Evolutionary conservation across 768 basidiomycete genomes (phyloP).

Genomic region (Wakefieldia striispora): DNA sequence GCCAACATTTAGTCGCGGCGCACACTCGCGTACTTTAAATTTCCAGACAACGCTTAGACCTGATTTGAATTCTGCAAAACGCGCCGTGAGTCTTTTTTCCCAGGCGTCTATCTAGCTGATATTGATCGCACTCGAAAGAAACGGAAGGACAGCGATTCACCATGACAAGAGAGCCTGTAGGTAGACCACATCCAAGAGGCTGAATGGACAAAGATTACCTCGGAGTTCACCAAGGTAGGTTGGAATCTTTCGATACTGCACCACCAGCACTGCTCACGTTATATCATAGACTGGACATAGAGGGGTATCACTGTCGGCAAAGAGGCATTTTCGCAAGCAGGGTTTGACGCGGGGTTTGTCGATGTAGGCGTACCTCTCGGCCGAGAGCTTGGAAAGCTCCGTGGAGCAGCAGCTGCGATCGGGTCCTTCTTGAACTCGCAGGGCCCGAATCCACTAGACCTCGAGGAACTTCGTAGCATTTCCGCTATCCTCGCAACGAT

Average conservation of each 20-base stretch:
- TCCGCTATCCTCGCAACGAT: slow-evolving; percentile 54
- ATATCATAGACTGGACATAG: slow-evolving; percentile 78
- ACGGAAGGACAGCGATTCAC: slow-evolving; percentile 41
- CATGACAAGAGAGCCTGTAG: slow-evolving; percentile 57
- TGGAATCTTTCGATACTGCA: background rate
- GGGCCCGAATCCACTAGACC: slow-evolving; percentile 3
- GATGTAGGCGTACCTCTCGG: slow-evolving; percentile 70
- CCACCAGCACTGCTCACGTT: slow-evolving; percentile 1
- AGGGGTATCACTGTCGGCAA: slow-evolving; percentile 94
- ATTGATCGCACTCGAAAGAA: background rate
- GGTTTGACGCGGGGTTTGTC: slow-evolving; percentile 87
- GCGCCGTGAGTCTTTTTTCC: background rate
- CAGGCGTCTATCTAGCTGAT: no score
- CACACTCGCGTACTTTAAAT: no score
- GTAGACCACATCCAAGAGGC: slow-evolving; percentile 37
- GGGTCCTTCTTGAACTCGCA: slow-evolving; percentile 50
- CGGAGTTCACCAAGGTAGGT: slow-evolving; percentile 69
- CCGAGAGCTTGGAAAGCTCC: slow-evolving; percentile 70
- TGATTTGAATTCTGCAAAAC: no score
- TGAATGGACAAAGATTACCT: slow-evolving; percentile 69
- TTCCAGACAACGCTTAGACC: no score
- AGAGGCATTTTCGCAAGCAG: slow-evolving; percentile 79
- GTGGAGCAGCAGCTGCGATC: slow-evolving; percentile 68
- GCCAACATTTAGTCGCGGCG: no score
- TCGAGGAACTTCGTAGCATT: slow-evolving; percentile 53